These are phyloP conservation scores for Tricholoma terreum DNA, from an alignment of 768 basidiomycete species.

Conservation along the genomic window DNA sequence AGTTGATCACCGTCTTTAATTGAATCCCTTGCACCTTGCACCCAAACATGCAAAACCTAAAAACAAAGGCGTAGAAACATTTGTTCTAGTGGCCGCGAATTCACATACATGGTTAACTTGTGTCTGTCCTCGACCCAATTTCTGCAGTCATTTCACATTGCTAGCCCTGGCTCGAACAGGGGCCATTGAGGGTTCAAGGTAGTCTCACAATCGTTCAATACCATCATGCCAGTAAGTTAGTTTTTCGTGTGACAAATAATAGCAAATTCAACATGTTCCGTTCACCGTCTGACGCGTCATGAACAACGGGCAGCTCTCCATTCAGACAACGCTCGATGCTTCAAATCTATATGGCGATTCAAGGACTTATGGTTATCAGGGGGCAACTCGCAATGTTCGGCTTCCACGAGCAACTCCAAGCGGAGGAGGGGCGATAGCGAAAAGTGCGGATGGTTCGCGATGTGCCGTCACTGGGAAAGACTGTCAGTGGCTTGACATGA, in stretches of 20 bases:
- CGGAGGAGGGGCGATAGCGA: constrained; percentile 67
- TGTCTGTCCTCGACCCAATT: too few relatives aligned
- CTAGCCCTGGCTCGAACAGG: too few relatives aligned
- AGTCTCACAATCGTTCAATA: too few relatives aligned
- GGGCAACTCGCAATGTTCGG: constrained; percentile 50
- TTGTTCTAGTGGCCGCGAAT: too few relatives aligned
- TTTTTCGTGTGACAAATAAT: not conserved
- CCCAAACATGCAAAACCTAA: too few relatives aligned
- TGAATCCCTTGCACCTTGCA: too few relatives aligned
- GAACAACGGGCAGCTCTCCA: constrained; percentile 6
- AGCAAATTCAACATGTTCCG: constrained; percentile 1
- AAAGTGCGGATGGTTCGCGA: constrained; percentile 60
- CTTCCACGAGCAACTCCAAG: constrained; percentile 54
- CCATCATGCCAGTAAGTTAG: too few relatives aligned
- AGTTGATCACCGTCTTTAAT: too few relatives aligned
- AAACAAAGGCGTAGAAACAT: too few relatives aligned
- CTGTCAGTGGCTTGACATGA: constrained; percentile 38
- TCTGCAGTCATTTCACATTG: too few relatives aligned
- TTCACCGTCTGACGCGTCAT: constrained; percentile 5
- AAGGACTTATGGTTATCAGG: constrained; percentile 38
- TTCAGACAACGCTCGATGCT: not conserved
- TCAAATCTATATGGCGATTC: constrained; percentile 37
- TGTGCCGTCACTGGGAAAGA: constrained; percentile 80
- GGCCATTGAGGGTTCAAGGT: too few relatives aligned
- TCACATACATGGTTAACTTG: too few relatives aligned